Conservation (phyloP, 345 rosid genomes). For the Eucalyptus erythrocorys region DNA sequence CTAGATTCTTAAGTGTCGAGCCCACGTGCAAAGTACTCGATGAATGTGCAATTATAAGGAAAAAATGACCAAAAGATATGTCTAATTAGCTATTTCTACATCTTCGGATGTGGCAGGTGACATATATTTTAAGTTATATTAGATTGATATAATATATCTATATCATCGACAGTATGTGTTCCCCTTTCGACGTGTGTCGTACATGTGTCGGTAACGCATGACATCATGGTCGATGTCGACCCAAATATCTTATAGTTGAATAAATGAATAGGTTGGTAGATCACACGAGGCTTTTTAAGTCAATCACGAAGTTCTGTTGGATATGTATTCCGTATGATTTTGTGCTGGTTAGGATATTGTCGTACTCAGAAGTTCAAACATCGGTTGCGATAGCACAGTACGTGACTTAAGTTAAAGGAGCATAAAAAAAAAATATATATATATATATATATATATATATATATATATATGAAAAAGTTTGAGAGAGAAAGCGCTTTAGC, state of each 20-base stretch:
- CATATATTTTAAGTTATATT: not conserved
- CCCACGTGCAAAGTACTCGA: not conserved
- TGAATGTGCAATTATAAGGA: not conserved
- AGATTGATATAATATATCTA: not conserved
- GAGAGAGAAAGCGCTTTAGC: not conserved
- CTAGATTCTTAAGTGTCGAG: not conserved
- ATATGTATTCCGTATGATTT: no score
- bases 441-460: no score
- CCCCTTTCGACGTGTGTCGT: not conserved
- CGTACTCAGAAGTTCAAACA: not conserved
- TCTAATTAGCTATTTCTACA: not conserved
- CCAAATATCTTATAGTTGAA: no score
- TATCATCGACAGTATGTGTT: not conserved
- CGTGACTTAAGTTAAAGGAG: not conserved
- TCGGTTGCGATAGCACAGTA: not conserved
- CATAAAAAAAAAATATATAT: no score
- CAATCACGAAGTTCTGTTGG: not conserved
- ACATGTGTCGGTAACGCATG: not conserved
- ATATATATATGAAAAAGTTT: fast-evolving
- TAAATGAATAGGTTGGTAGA: no score
- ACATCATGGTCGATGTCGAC: no score
- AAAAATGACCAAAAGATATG: not conserved
- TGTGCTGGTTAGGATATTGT: not conserved
- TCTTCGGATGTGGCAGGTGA: not conserved
- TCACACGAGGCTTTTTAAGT: not conserved